Percentiles rank a stretch among this genome's conserved stretches.
Conservation (phyloP, 1,284 basidiomycete genomes). For the Ustilago cynodontis region DNA sequence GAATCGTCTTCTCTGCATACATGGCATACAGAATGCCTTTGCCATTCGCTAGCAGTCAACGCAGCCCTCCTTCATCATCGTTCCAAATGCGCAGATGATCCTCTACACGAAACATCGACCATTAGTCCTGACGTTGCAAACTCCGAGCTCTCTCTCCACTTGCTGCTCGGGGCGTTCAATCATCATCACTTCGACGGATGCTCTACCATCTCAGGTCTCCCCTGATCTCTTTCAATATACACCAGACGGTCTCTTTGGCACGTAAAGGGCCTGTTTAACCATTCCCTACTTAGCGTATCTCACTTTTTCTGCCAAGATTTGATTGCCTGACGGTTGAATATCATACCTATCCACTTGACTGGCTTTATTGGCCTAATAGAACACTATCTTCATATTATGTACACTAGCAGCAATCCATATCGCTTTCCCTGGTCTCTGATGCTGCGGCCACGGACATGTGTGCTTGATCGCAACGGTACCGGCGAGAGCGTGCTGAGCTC, state of each 20-base stretch:
- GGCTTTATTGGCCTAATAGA: not conserved
- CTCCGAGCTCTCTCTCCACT: not conserved
- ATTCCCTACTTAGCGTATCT: not conserved
- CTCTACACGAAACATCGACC: not conserved
- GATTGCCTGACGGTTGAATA: not conserved
- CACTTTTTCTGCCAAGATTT: not conserved
- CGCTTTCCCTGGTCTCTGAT: not conserved
- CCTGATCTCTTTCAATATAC: not conserved
- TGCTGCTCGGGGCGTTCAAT: not conserved
- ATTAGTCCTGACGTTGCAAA: not conserved
- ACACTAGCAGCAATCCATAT: constrained; percentile 32
- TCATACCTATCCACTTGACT: not conserved
- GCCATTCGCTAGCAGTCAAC: not conserved
- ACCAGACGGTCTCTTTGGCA: not conserved
- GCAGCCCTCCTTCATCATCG: not conserved
- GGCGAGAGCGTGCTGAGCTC: not conserved
- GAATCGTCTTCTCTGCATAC: not conserved
- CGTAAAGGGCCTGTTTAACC: not conserved
- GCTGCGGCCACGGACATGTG: not conserved
- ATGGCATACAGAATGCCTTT: not conserved
- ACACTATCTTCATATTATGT: constrained; percentile 15
- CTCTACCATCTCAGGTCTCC: not conserved
- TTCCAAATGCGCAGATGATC: not conserved
- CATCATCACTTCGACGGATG: not conserved
- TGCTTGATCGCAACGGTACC: not conserved